phyloP scores from a whole-genome alignment of 495 filamentous ascomycete genomes.

The Talaromyces adpressus region DNA sequence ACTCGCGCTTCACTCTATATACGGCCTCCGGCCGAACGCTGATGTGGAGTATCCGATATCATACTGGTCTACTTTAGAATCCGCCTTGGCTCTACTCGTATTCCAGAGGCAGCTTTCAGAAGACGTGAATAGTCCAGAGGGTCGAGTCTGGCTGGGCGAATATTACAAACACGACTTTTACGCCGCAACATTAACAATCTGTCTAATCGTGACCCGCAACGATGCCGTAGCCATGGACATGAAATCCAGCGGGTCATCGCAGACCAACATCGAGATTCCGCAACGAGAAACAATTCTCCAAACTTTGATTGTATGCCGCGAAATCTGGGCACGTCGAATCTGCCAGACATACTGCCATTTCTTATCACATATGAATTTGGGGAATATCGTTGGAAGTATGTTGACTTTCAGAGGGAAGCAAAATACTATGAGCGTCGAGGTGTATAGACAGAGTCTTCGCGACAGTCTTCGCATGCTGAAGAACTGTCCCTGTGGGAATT shows the following conservation, averaged over 20 bases:
- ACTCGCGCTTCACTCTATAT: slow-evolving; percentile 1
- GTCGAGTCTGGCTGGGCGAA: slow-evolving; percentile 3
- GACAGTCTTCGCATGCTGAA: slow-evolving; percentile 4
- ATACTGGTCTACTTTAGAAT: slow-evolving; percentile 8
- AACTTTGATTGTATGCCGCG: slow-evolving; percentile 5
- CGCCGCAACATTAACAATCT: slow-evolving; percentile 6
- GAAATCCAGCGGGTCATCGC: background rate
- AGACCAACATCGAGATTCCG: slow-evolving; percentile 1
- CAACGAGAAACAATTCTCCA: slow-evolving; percentile 8
- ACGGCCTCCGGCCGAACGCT: slow-evolving; percentile 3
- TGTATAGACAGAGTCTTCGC: background rate
- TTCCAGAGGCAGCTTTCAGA: slow-evolving; percentile 5
- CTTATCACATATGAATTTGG: slow-evolving; percentile 4
- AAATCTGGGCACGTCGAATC: slow-evolving; percentile 8
- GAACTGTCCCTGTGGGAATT: slow-evolving; percentile 8
- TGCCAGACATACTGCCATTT: slow-evolving; percentile 9
- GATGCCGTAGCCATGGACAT: background rate
- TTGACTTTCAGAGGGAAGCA: background rate
- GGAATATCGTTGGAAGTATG: slow-evolving; percentile 1
- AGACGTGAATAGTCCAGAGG: background rate
- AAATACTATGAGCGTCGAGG: background rate
- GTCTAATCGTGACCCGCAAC: background rate
- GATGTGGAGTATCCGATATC: slow-evolving; percentile 6
- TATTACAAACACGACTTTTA: slow-evolving; percentile 9
- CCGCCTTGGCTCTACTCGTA: slow-evolving; percentile 1